Conservation (phyloP, 768 basidiomycete species). For the Russula dissimulans region DNA sequence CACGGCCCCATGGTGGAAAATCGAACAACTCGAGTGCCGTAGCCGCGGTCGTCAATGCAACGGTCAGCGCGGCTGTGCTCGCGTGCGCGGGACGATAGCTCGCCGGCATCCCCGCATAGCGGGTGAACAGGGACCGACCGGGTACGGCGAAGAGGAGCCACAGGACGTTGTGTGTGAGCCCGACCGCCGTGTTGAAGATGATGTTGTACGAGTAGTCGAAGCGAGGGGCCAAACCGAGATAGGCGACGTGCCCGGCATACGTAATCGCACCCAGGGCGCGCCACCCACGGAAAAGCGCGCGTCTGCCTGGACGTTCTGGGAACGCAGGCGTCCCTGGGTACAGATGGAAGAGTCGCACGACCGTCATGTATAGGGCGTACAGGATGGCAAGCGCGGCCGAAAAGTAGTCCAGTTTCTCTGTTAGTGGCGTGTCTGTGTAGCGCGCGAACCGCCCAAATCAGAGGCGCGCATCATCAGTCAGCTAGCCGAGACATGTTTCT, state of each 20-base stretch:
- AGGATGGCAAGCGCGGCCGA: slow-evolving; percentile 82
- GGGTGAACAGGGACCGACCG: slow-evolving; percentile 33
- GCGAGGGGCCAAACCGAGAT: slow-evolving; percentile 63
- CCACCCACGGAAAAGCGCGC: slow-evolving; percentile 31
- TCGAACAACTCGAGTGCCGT: slow-evolving; percentile 83
- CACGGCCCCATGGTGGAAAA: slow-evolving; percentile 69
- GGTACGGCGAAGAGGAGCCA: slow-evolving; percentile 73
- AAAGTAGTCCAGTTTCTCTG: slow-evolving; percentile 93
- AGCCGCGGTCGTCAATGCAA: slow-evolving; percentile 61
- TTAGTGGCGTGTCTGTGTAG: slow-evolving; percentile 60
- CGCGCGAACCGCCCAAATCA: not conserved
- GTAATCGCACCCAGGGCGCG: slow-evolving; percentile 41
- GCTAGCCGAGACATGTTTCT: not conserved
- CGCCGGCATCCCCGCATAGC: slow-evolving; percentile 47
- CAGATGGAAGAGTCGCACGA: slow-evolving; percentile 68
- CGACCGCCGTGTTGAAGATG: slow-evolving; percentile 67
- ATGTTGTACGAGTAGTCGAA: slow-evolving; percentile 97
- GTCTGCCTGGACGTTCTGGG: slow-evolving; percentile 12
- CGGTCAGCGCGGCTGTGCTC: slow-evolving; percentile 48
- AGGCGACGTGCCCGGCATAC: slow-evolving; percentile 67
- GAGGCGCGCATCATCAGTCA: slow-evolving; percentile 13
- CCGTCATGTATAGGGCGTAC: slow-evolving; percentile 68
- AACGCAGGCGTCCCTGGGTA: slow-evolving; percentile 36
- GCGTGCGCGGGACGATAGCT: slow-evolving; percentile 51
- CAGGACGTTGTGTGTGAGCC: slow-evolving; percentile 66